These are phyloP conservation scores for Claviceps maximensis DNA, from an alignment of 2,329 filamentous ascomycete species.

Conservation along the genomic window DNA sequence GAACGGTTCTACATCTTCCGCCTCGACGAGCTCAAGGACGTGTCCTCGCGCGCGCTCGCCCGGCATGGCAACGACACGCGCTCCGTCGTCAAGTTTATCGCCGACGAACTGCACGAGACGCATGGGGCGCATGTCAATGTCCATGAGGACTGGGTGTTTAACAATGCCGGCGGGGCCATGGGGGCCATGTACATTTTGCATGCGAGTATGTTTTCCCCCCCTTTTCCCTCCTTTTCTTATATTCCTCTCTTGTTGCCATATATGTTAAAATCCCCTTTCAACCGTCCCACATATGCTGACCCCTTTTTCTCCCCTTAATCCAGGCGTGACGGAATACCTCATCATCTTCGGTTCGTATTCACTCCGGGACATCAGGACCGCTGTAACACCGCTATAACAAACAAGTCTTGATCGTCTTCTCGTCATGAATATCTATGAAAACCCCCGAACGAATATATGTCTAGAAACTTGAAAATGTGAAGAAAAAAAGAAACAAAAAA, in stretches of 20 bases:
- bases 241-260: too few relatives aligned
- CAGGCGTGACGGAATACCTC: conserved; percentile 72
- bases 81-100: conserved; percentile 55
- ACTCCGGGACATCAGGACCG: too few relatives aligned
- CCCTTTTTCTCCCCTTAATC: conserved; percentile 6
- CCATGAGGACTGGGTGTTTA: conserved; percentile 77
- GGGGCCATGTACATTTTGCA: conserved; percentile 85
- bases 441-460: not conserved
- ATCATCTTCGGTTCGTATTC: conserved; percentile 57
- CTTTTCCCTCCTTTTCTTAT: not conserved
- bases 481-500: not conserved
- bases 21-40: conserved; percentile 51
- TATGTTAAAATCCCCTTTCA: too few relatives aligned
- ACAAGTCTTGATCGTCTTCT: too few relatives aligned
- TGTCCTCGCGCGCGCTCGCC: conserved; percentile 52
- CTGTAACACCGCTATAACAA: not conserved
- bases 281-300: too few relatives aligned
- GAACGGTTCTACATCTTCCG: conserved; percentile 65
- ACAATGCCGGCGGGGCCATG: conserved; percentile 87
- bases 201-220: conserved; percentile 46
- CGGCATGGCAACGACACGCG: conserved; percentile 64
- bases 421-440: too few relatives aligned
- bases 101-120: conserved; percentile 47
- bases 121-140: conserved; percentile 46
- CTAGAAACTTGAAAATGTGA: not conserved